Conservation (phyloP, 78 protist species). For the Fonticula alba region DNA sequence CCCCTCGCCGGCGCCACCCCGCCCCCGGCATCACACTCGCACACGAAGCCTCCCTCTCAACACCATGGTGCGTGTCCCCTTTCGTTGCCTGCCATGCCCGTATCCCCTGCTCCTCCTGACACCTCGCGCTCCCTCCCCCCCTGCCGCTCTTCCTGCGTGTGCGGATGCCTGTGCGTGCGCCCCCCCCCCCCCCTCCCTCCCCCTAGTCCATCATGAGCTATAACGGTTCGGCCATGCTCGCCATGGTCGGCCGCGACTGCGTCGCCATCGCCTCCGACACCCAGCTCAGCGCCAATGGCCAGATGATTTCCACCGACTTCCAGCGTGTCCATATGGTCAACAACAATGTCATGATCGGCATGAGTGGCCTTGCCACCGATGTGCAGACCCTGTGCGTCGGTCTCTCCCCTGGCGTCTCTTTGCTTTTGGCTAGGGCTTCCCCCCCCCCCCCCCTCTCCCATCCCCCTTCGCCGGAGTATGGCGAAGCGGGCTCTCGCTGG, state of each 20-base stretch:
- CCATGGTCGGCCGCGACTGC: slow-evolving; percentile 80
- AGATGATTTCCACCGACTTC: slow-evolving; percentile 52
- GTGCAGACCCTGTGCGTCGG: slow-evolving; percentile 62
- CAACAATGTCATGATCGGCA: slow-evolving; percentile 52
- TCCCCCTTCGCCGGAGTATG: neutral
- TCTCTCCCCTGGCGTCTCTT: neutral
- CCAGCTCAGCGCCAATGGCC: slow-evolving; percentile 63
- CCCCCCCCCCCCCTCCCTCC: too few species aligned
- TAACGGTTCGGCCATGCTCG: slow-evolving; percentile 80
- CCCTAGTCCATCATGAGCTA: slow-evolving; percentile 49
- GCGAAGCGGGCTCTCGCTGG: neutral
- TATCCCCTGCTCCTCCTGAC: too few species aligned
- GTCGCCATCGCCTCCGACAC: slow-evolving; percentile 81
- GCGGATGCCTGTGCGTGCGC: too few species aligned
- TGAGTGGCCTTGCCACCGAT: slow-evolving; percentile 73
- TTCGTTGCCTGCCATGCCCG: too few species aligned
- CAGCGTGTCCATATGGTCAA: slow-evolving; percentile 51
- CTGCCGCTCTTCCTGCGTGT: too few species aligned
- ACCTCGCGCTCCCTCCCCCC: too few species aligned
- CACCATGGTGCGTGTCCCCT: too few species aligned
- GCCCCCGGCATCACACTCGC: too few species aligned
- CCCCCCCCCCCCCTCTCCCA: neutral
- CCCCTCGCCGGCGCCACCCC: too few species aligned
- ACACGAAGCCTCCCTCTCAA: too few species aligned
- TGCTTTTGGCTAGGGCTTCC: neutral